These are phyloP conservation scores for Ophiostoma tasmaniense DNA, from an alignment of 2,329 filamentous ascomycete species.

Conservation along the genomic window DNA sequence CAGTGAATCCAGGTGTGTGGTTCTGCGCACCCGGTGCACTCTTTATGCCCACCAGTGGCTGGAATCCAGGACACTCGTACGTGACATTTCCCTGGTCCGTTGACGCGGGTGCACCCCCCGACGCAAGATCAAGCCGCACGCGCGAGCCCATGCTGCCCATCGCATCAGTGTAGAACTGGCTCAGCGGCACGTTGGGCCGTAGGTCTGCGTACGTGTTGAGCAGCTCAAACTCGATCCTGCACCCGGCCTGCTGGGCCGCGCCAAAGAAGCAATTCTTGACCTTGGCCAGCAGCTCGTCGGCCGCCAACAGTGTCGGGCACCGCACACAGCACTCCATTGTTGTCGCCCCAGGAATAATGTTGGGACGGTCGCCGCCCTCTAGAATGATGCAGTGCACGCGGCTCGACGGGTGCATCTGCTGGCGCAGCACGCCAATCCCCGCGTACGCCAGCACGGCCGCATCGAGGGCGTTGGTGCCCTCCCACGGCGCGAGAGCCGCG, in stretches of 20 bases:
- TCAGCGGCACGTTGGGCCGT: neutral
- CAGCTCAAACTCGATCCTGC: neutral
- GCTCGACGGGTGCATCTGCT: slow-evolving; percentile 6
- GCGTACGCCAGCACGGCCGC: neutral
- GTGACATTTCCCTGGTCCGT: slow-evolving; percentile 3
- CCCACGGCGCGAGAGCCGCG: slow-evolving; percentile 7
- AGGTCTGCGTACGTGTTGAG: slow-evolving; percentile 1
- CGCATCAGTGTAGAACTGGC: neutral
- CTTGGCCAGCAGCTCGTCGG: neutral
- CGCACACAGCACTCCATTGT: neutral
- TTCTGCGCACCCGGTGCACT: neutral
- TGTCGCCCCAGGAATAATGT: neutral
- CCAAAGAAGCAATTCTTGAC: slow-evolving; percentile 1
- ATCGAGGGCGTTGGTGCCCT: slow-evolving; percentile 8
- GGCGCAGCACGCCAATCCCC: slow-evolving; percentile 3
- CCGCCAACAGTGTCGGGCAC: neutral
- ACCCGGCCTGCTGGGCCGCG: neutral
- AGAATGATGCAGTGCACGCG: neutral
- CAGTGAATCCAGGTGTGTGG: slow-evolving; percentile 10
- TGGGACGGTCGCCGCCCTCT: neutral
- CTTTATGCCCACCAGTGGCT: slow-evolving; percentile 1
- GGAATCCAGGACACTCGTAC: slow-evolving; percentile 10
- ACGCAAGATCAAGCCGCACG: slow-evolving; percentile 16
- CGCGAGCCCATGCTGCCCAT: neutral
- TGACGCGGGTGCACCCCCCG: neutral